Base-by-base conservation (phyloP, 163 green algal genomes). In the Scenedesmus sp. region DNA sequence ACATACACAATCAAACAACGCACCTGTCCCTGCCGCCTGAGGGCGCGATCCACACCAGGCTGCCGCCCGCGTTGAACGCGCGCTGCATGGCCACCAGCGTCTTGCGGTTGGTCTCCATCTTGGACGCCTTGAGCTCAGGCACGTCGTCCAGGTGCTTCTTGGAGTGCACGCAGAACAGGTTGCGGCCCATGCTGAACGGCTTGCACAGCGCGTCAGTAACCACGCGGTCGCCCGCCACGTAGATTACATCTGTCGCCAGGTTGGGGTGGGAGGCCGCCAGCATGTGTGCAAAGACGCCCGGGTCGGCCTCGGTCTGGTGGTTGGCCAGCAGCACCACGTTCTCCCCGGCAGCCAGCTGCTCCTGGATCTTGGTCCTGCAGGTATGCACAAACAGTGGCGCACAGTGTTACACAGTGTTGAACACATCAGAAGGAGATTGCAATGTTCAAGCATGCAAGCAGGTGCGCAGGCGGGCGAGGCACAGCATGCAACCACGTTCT, bases 271-370 rank as follows among this genome's bases (percentile, higher is more conserved):
- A 93, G 16, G 94, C 84, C 90, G 97, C 96, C 56, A 99, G 95
- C 95, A 99, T 97, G 88, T 99, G 96, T 9, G 98, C 97, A 93
- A 98, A 99, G 46, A 99, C 98, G n/a, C 96, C 97, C 1, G 98
- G 98, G 93, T 99, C 98, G 4, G 98, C 98, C 94, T 99, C 98
- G 16, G 97, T 99, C 95, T 99, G 98, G 94, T 99, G 98, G 95
- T 99, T 99, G 76, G 98, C 98, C 62, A 99, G 94, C 60, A 99
- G 91, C 18, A 99, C 94, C 5, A 99, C 98, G 94, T 99, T 99
- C 81, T 99, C 91, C 13, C 98, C 98, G 52, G 88, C 91, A 23
- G 94, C 93, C 56, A 99, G 93, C 94, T 97, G 95, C 86, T 92
- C 87, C 84, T 96, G 87, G 23, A 98, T 92, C 60, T 93, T 82